Conservation (phyloP, 768 basidiomycete species). For the Daedaleopsis sinensis region DNA sequence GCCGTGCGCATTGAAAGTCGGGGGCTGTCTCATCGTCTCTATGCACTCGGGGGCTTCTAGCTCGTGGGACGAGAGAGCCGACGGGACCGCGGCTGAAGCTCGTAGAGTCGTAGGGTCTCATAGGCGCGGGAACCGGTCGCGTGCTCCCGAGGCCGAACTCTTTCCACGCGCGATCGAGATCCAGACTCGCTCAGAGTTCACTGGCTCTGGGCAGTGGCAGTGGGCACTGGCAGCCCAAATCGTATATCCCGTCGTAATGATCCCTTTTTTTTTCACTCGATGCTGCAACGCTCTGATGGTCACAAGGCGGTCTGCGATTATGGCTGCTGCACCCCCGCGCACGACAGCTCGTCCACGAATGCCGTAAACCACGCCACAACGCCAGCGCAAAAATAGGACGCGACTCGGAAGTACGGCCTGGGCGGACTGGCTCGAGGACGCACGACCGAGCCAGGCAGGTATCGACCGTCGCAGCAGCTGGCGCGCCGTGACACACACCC, state of each 20-base stretch:
- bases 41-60: background rate
- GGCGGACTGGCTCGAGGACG: background rate
- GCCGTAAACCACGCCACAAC: background rate
- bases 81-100: background rate
- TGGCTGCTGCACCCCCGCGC: background rate
- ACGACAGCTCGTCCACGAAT: background rate
- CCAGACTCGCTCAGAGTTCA: background rate
- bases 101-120: background rate
- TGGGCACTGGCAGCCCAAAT: background rate
- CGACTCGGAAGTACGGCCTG: background rate
- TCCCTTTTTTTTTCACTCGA: no score
- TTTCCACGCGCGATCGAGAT: background rate
- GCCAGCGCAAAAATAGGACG: background rate
- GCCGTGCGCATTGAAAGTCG: background rate
- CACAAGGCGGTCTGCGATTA: background rate
- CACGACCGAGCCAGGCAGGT: background rate
- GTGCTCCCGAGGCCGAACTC: background rate
- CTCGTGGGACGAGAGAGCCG: background rate
- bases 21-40: background rate
- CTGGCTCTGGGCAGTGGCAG: no score
- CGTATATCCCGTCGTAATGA: conserved; percentile 3
- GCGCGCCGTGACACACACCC: no score
- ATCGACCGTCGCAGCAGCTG: background rate
- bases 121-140: background rate
- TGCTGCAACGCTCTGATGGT: background rate